Evolutionary conservation across 805 yeast genomes (phyloP).

Genomic region (Pichia cephalocereana): DNA sequence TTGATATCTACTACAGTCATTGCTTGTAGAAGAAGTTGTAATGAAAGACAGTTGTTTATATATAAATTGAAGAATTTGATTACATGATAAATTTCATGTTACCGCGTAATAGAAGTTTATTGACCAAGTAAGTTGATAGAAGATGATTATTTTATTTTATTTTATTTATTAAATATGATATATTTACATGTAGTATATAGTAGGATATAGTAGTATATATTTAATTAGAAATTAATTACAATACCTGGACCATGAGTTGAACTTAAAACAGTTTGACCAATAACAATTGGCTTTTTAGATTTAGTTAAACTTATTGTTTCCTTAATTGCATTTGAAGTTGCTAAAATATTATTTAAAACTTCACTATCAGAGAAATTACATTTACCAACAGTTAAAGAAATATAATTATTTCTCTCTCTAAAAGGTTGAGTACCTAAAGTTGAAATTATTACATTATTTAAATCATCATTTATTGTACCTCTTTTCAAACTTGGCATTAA

Average conservation of each 20-base stretch:
- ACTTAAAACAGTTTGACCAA: conserved; percentile 61
- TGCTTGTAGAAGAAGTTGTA: too few relatives aligned
- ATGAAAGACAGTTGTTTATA: too few relatives aligned
- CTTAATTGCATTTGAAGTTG: conserved; percentile 54
- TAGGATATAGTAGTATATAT: not conserved
- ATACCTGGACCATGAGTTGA: conserved; percentile 77
- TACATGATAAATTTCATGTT: too few relatives aligned
- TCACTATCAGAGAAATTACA: conserved; percentile 72
- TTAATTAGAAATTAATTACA: conserved; percentile 46
- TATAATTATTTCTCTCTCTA: conserved; percentile 57
- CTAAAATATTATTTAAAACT: conserved; percentile 58
- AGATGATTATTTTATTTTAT: too few relatives aligned
- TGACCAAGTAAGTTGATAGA: too few relatives aligned
- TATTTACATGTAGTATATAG: not conserved
- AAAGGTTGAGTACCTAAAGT: conserved; percentile 66
- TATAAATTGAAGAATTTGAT: too few relatives aligned
- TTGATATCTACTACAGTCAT: not conserved
- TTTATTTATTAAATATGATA: too few relatives aligned
- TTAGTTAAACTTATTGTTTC: conserved; percentile 46
- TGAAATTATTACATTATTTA: conserved; percentile 40
- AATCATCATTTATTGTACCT: conserved; percentile 74
- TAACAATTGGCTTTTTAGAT: conserved; percentile 54
- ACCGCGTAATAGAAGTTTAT: too few relatives aligned
- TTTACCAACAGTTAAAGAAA: conserved; percentile 66
- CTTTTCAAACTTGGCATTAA: conserved; percentile 80